Percentiles rank a stretch among this genome's conserved stretches.
These are phyloP conservation scores for Fusarium sarcochroum DNA, from an alignment of 2,329 filamentous ascomycete species.

Conservation along the genomic window DNA sequence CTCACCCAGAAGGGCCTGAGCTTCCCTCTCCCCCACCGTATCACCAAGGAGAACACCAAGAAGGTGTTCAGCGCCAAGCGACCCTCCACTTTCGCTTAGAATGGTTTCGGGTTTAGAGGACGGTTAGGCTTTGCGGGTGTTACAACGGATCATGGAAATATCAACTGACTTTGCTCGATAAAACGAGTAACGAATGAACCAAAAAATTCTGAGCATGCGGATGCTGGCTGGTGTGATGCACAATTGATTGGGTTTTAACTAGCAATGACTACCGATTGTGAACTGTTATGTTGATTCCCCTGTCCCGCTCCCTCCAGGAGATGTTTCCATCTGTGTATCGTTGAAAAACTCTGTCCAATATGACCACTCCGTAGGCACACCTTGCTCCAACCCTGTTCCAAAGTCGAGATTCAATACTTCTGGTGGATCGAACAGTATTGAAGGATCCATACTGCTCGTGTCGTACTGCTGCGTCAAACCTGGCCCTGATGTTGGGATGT, in stretches of 20 bases:
- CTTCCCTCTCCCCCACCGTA: constrained; percentile 98
- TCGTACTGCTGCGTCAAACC: constrained; percentile 42
- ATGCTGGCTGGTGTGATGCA: constrained; percentile 47
- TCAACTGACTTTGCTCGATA: constrained; percentile 69
- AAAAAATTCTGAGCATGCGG: constrained; percentile 53
- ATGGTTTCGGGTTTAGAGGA: constrained; percentile 66
- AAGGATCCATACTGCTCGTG: constrained; percentile 49
- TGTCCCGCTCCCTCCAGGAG: constrained; percentile 46
- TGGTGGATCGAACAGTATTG: constrained; percentile 48
- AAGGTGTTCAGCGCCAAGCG: constrained; percentile 95
- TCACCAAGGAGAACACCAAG: constrained; percentile 84
- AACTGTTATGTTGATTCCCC: constrained; percentile 41
- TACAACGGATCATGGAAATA: constrained; percentile 73
- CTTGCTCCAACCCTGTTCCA: constrained; percentile 39
- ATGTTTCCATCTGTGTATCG: constrained; percentile 56
- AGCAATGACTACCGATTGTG: constrained; percentile 42
- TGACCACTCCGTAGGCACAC: constrained; percentile 50
- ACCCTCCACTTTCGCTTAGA: constrained; percentile 98
- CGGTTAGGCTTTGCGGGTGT: constrained; percentile 71
- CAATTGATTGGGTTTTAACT: constrained; percentile 51
- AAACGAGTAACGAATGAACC: constrained; percentile 63
- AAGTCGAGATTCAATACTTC: constrained; percentile 47
- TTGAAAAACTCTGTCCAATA: constrained; percentile 62
- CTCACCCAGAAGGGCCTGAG: constrained; percentile 94
- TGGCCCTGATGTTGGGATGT: constrained; percentile 6